These are phyloP conservation scores for Immersiporthe knoxdaviesiana DNA, from an alignment of 2,329 filamentous ascomycete species.

Conservation along the genomic window DNA sequence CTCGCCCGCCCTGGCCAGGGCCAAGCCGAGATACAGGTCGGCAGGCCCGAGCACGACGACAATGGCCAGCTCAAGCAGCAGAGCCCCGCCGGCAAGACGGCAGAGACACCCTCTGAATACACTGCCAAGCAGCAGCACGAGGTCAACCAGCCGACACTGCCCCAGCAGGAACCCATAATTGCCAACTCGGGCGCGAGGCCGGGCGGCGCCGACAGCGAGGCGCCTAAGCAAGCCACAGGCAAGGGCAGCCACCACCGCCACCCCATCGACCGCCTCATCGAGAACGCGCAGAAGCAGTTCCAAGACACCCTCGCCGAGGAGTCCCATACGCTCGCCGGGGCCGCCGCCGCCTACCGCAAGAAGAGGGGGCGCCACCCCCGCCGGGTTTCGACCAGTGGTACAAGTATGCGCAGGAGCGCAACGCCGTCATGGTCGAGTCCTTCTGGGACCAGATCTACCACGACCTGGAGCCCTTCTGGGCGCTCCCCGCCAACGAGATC, in stretches of 20 bases:
- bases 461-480: conserved; percentile 65
- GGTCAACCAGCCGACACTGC: conserved; percentile 16
- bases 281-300: conserved; percentile 49
- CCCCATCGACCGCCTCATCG: conserved; percentile 56
- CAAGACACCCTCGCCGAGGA: conserved; percentile 46
- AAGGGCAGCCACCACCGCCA: conserved; percentile 45
- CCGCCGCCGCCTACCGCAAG: conserved; percentile 58
- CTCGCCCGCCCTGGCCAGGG: not conserved
- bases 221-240: conserved; percentile 4
- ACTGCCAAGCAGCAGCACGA: conserved; percentile 26
- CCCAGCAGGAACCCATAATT: conserved; percentile 23
- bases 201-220: conserved; percentile 14
- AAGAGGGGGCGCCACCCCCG: conserved; percentile 64
- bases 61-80: conserved; percentile 21
- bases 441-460: conserved; percentile 69
- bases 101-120: conserved; percentile 18
- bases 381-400: conserved; percentile 67
- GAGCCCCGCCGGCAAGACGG: conserved; percentile 23
- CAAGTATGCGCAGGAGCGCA: conserved; percentile 52
- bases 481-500: conserved; percentile 44
- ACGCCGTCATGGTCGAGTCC: conserved; percentile 63
- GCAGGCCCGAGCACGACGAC: conserved; percentile 5
- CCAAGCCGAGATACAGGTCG: conserved; percentile 1
- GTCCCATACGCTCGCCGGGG: conserved; percentile 53
- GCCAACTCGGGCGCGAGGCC: not conserved